Percentiles rank a stretch among this genome's conserved stretches.
phyloP scores from a whole-genome alignment of 495 filamentous ascomycete genomes.

The Aeminium ludgeri region DNA sequence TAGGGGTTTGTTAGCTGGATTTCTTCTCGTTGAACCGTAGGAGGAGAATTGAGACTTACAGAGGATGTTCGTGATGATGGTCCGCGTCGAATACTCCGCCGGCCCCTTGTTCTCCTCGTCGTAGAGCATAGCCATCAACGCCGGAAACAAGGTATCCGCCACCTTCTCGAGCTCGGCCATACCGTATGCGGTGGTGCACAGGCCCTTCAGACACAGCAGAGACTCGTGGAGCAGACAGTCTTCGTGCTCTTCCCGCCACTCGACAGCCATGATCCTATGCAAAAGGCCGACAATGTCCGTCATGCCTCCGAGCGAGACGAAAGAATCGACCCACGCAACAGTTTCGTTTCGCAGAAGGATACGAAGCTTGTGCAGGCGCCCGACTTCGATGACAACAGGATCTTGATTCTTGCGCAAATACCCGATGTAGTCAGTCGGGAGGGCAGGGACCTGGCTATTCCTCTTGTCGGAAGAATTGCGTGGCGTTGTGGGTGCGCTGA shows the following conservation, averaged over 20 bases:
- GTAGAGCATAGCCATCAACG: slow-evolving; percentile 74
- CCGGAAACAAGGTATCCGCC: slow-evolving; percentile 68
- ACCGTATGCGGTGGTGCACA: slow-evolving; percentile 78
- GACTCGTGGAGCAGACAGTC: slow-evolving; percentile 84
- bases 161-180: slow-evolving; percentile 65
- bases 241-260: slow-evolving; percentile 97
- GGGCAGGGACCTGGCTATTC: slow-evolving; percentile 24
- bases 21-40: background rate
- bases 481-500: slow-evolving; percentile 21
- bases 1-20: slow-evolving; percentile 1
- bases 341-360: slow-evolving; percentile 86
- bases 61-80: slow-evolving; percentile 68
- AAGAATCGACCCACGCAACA: slow-evolving; percentile 82
- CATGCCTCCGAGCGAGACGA: slow-evolving; percentile 82
- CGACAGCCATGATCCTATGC: slow-evolving; percentile 79
- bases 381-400: slow-evolving; percentile 75
- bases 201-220: slow-evolving; percentile 80
- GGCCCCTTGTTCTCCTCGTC: slow-evolving; percentile 95
- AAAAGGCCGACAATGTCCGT: slow-evolving; percentile 71
- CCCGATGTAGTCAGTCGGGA: slow-evolving; percentile 63
- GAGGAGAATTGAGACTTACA: slow-evolving; percentile 22
- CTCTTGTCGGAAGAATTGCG: slow-evolving; percentile 28
- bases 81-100: slow-evolving; percentile 83
- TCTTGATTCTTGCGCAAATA: slow-evolving; percentile 63
- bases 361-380: slow-evolving; percentile 81